Percentiles rank a stretch among this genome's conserved stretches.
These are phyloP conservation scores for Acacia crassicarpa DNA, from an alignment of 306 rosid genomes.

Conservation along the genomic window DNA sequence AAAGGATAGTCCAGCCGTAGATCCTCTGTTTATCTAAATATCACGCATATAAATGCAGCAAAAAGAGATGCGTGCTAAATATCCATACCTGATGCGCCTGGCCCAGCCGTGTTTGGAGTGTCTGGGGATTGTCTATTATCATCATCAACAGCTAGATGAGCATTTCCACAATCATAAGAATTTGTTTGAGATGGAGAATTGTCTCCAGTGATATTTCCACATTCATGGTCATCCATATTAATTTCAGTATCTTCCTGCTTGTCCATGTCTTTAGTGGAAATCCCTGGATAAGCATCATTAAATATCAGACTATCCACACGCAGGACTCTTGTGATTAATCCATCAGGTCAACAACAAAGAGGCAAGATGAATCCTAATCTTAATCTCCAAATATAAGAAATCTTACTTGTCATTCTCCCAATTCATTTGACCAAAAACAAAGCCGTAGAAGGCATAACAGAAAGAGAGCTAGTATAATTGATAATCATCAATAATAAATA, in stretches of 20 bases:
- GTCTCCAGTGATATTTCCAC: neutral
- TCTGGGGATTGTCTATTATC: neutral
- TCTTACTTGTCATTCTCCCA: neutral
- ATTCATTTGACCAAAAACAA: neutral
- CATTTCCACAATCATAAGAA: neutral
- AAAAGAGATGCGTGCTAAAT: neutral
- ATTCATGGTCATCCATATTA: neutral
- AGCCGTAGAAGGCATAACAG: neutral
- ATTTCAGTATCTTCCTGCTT: neutral
- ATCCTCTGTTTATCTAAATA: neutral
- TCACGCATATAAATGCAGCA: neutral
- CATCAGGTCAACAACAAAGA: neutral
- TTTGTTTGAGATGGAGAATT: neutral
- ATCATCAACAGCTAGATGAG: neutral
- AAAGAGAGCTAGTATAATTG: neutral
- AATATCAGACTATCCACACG: neutral
- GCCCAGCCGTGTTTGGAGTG: neutral
- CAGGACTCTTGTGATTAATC: neutral
- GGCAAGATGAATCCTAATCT: neutral
- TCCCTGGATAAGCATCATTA: neutral
- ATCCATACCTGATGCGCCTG: neutral
- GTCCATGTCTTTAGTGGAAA: neutral
- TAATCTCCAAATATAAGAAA: neutral
- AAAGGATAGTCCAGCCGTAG: neutral
- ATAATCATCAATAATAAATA: neutral